Evolutionary conservation across 768 basidiomycete genomes (phyloP).

Genomic region (Calvatia gigantea): DNA sequence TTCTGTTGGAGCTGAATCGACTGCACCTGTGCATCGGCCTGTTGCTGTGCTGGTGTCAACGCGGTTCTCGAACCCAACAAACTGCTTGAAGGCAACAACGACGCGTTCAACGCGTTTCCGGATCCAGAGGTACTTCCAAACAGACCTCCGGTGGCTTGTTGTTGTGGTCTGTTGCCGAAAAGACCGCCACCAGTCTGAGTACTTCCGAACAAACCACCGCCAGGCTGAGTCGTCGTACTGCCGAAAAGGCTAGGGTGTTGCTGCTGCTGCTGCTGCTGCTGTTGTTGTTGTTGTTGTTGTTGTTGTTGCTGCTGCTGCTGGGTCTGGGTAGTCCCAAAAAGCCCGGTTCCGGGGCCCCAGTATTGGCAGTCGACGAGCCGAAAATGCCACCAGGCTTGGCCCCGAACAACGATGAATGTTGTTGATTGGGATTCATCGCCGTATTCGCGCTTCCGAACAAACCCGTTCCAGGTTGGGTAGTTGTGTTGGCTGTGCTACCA

Average conservation of each 20-base stretch:
- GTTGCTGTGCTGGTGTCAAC: constrained; percentile 36
- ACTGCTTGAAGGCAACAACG: constrained; percentile 29
- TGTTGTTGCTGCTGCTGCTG: constrained; percentile 10
- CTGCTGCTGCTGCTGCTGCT: constrained; percentile 27
- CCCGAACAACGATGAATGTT: constrained; percentile 24
- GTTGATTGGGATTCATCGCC: constrained; percentile 17
- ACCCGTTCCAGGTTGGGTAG: constrained; percentile 8
- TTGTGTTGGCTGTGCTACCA: constrained; percentile 14
- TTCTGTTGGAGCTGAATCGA: constrained; percentile 49
- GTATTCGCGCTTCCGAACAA: constrained; percentile 13
- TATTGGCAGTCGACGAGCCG: constrained; percentile 20
- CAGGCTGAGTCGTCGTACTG: constrained; percentile 21
- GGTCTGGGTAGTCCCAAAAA: constrained; percentile 15
- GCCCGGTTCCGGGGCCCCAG: constrained; percentile 16
- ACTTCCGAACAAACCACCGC: constrained; percentile 18
- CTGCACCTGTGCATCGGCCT: constrained; percentile 61
- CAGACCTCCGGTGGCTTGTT: background rate
- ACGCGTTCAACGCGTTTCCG: constrained; percentile 22
- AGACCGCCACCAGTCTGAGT: constrained; percentile 12
- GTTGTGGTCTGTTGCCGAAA: constrained; percentile 25
- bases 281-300: constrained; percentile 18
- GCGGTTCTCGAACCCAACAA: constrained; percentile 36
- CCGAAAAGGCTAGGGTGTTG: constrained; percentile 26
- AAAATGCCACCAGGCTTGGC: constrained; percentile 22
- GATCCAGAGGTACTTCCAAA: constrained; percentile 25